Conservation (phyloP, 2,329 filamentous ascomycete genomes). For the Cryphonectria carpinicola region DNA sequence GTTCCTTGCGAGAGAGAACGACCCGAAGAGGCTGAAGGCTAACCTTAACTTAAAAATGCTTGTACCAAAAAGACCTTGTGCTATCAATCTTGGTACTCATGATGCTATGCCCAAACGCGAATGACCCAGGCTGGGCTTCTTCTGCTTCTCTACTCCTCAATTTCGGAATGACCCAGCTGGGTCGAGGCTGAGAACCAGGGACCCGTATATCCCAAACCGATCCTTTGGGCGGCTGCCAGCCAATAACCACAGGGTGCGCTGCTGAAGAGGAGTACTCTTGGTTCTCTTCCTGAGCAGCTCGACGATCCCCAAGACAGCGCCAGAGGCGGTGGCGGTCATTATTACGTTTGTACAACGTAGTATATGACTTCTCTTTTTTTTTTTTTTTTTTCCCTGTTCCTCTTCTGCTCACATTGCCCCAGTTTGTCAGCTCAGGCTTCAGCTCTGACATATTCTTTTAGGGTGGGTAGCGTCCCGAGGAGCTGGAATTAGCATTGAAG, state of each 20-base stretch:
- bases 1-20: neutral
- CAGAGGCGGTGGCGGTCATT: neutral
- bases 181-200: neutral
- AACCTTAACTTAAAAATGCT: neutral
- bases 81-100: neutral
- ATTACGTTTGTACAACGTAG: neutral
- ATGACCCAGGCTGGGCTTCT: neutral
- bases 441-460: neutral
- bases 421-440: neutral
- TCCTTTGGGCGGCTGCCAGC: slow-evolving; percentile 2
- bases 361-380: neutral
- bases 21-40: neutral
- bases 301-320: neutral
- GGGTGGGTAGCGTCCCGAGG: too few relatives aligned
- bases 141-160: neutral
- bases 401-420: neutral
- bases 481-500: neutral
- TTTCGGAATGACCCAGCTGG: neutral
- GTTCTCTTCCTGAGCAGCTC: neutral
- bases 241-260: neutral
- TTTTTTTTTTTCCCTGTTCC: neutral
- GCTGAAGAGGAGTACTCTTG: neutral
- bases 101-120: neutral
- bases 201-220: neutral
- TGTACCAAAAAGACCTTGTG: neutral